These are phyloP conservation scores for Tephrocybe sp. DNA, from an alignment of 768 basidiomycete species.

Conservation along the genomic window DNA sequence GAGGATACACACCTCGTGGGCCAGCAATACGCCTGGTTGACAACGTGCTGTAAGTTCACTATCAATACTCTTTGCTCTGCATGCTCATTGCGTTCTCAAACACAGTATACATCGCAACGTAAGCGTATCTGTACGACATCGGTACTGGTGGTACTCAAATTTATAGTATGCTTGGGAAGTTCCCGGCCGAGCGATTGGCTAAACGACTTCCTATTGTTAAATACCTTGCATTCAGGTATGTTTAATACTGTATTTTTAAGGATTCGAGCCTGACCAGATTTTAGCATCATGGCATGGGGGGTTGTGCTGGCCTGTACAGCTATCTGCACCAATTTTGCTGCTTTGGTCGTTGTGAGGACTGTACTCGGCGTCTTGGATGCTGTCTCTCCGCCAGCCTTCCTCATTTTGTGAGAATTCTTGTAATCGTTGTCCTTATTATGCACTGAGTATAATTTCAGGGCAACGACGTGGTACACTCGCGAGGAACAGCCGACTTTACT, in stretches of 20 bases:
- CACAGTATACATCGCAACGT: conserved; percentile 44
- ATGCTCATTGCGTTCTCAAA: neutral
- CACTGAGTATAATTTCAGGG: no score
- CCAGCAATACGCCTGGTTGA: conserved; percentile 50
- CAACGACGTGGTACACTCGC: conserved; percentile 54
- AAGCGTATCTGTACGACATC: no score
- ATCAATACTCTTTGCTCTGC: neutral
- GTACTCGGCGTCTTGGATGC: conserved; percentile 50
- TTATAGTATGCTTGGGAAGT: conserved; percentile 40
- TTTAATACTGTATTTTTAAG: conserved; percentile 1
- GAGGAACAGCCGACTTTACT: conserved; percentile 51
- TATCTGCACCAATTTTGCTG: conserved; percentile 43
- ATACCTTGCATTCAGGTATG: conserved; percentile 44
- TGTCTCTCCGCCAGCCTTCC: conserved; percentile 48
- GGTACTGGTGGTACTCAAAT: no score
- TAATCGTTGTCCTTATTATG: no score
- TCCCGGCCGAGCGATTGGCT: conserved; percentile 48
- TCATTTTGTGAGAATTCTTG: conserved; percentile 33
- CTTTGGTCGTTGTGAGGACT: conserved; percentile 46
- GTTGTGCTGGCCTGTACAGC: conserved; percentile 48
- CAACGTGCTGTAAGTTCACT: conserved; percentile 39
- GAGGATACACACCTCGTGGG: conserved; percentile 46
- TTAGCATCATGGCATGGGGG: conserved; percentile 42
- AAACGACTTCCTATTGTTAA: conserved; percentile 50
- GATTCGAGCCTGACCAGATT: no score